Evolutionary conservation across 176 grass and related monocot genomes (phyloP), one percentile per base, ranked within the genome.

Genomic region (Musa beccarii): DNA sequence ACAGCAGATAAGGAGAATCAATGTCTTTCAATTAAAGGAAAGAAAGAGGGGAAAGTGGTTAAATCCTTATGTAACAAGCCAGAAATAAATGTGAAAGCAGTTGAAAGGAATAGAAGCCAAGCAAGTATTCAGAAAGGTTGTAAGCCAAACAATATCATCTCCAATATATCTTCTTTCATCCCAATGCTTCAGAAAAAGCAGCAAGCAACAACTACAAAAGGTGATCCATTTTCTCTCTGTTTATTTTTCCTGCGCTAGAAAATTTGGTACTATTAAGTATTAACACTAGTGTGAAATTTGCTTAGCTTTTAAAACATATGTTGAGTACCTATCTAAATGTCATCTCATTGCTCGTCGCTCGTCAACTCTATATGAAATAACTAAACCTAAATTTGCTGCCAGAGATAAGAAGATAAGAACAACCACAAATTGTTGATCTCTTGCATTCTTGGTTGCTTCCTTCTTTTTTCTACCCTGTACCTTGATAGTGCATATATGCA

Each of bases 91-190:
- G 59, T 24, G 53, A 77, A 78, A 75, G 76, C 79, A 87, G 73
- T 43, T 59, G 79, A 75, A 76, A 86, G 78, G 82, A 84, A 63
- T 17, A 78, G 14, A 51, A 90, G 68, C 78, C 82, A 83, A 79
- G 74, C 72, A 76, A 88, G 85, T 71, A 77, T 69, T 68, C 70
- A 71, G 34, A 87, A 86, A 78, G 74, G 55, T 63, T 86, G 74
- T 75, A 99, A 91, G 77, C 78, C 86, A 69, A 99, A 54, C 78
- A 99, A 99, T 84, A 91, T 99, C 66, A 74, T 94, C 69, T 71
- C 84, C 65, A 85, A 83, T 34, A 56, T 99, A 69, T 55, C 90
- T 63, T 99, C 95, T 62, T 99, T 99, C 89, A 82, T 99, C 57
- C 88, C 90, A 61, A 74, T 99, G 54, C 88, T 99, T 52, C 90